Evolutionary conservation across 169 alveolate genomes (phyloP).

Genomic region (Cryptosporidium tyzzeri): DNA sequence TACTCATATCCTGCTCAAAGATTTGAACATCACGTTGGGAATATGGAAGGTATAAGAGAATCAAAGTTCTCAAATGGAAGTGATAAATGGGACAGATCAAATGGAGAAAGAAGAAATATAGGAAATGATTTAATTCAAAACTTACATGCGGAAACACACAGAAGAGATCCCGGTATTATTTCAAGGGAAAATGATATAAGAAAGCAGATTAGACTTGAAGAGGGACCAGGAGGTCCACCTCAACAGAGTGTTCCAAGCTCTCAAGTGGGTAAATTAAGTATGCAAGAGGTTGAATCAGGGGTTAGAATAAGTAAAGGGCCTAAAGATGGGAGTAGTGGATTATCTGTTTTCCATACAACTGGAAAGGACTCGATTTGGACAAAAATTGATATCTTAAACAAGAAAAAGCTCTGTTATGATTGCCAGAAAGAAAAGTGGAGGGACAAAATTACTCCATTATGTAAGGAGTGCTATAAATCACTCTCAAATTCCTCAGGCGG

Average conservation of each 20-base stretch:
- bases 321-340: not conserved
- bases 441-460: conserved; percentile 68
- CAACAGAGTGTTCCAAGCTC: conserved; percentile 15
- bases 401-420: conserved; percentile 55
- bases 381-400: conserved; percentile 29
- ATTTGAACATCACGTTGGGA: conserved; percentile 12
- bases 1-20: conserved; percentile 19
- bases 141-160: not conserved
- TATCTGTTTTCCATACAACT: conserved; percentile 35
- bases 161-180: not conserved
- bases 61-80: conserved; percentile 65
- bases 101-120: not conserved
- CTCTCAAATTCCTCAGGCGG: conserved; percentile 27
- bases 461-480: conserved; percentile 46
- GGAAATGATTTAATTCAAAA: not conserved
- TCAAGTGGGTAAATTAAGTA: not conserved
- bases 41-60: conserved; percentile 2
- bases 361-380: conserved; percentile 66
- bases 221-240: not conserved
- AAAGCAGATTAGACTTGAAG: conserved; percentile 11
- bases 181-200: not conserved
- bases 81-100: conserved; percentile 62
- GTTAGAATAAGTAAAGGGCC: conserved; percentile 13
- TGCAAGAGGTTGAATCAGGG: conserved; percentile 51
- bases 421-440: conserved; percentile 68